Percentiles rank a stretch among this genome's conserved stretches.
Evolutionary conservation across 768 basidiomycete genomes (phyloP).

Genomic region (Termitomyces bulborhizus): DNA sequence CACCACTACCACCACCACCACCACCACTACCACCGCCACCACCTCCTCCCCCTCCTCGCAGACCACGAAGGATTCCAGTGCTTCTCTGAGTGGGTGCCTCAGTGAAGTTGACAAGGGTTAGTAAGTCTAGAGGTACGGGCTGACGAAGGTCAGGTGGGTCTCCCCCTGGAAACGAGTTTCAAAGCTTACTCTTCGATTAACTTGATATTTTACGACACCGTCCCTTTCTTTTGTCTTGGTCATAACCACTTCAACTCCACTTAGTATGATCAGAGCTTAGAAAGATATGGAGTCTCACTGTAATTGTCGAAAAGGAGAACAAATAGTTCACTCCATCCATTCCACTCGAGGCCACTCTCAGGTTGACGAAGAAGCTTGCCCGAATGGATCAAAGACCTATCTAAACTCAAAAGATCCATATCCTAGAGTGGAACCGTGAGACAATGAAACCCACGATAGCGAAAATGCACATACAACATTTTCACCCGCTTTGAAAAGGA

Average conservation of each 20-base stretch:
- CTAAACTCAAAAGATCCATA: constrained; percentile 83
- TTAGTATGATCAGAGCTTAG: constrained; percentile 4
- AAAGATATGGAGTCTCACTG: constrained; percentile 36
- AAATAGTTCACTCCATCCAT: constrained; percentile 85
- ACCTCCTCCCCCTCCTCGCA: constrained; percentile 37
- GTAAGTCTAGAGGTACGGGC: constrained; percentile 91
- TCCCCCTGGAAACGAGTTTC: neutral
- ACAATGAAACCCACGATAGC: neutral
- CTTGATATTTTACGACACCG: constrained; percentile 66
- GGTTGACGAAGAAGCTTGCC: constrained; percentile 83
- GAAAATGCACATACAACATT: constrained; percentile 37
- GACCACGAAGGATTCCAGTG: constrained; percentile 63
- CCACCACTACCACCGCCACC: constrained; percentile 21
- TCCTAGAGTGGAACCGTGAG: constrained; percentile 37
- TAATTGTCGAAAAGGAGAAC: constrained; percentile 96
- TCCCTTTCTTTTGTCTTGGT: constrained; percentile 82
- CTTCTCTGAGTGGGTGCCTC: constrained; percentile 75
- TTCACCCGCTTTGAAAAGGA: constrained; percentile 78
- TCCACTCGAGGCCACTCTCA: constrained; percentile 84
- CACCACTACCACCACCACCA: constrained; percentile 14
- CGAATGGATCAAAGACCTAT: constrained; percentile 77
- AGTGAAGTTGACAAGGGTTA: constrained; percentile 79
- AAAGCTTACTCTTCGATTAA: constrained; percentile 66
- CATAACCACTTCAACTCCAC: constrained; percentile 64
- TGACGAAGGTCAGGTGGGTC: constrained; percentile 22